Percentiles rank a stretch among this genome's conserved stretches.
Evolutionary conservation across 495 filamentous ascomycete species (phyloP).

Genomic region (Articulospora tetracladia): DNA sequence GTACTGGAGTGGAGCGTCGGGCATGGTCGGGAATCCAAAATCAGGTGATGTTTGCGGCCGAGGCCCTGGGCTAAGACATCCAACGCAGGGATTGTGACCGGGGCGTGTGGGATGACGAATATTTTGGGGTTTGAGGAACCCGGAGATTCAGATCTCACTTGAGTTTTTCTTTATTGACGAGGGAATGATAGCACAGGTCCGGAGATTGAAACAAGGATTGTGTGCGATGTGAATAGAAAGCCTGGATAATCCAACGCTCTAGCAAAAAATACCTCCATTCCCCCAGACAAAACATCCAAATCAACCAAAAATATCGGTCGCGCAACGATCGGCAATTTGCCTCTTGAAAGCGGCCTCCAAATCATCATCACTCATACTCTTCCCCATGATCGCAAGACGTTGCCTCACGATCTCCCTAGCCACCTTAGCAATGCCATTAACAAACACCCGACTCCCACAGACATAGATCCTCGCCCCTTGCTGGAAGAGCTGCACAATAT

Average conservation of each 20-base stretch:
- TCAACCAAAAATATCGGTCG: neutral
- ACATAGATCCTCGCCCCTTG: slow-evolving; percentile 46
- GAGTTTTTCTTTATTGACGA: no score
- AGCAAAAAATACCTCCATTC: no score
- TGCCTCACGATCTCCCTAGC: neutral
- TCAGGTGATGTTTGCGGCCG: slow-evolving; percentile 2
- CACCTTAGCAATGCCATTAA: neutral
- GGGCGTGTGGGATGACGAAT: neutral
- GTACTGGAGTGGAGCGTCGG: neutral
- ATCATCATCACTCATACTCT: neutral
- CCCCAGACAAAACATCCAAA: no score
- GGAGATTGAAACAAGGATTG: no score
- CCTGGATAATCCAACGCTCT: no score
- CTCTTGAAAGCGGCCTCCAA: neutral
- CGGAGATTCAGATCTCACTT: no score
- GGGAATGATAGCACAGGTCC: no score
- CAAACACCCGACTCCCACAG: slow-evolving; percentile 32
- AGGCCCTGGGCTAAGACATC: neutral
- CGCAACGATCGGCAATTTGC: neutral
- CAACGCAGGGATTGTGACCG: no score
- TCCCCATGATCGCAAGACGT: neutral
- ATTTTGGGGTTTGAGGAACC: neutral
- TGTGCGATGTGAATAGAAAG: no score
- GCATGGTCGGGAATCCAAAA: neutral
- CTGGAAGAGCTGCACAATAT: slow-evolving; percentile 36